Percentiles rank a stretch among this genome's conserved stretches.
phyloP scores from a whole-genome alignment of 495 filamentous ascomycete species.

The Hypoxylon rickii region DNA sequence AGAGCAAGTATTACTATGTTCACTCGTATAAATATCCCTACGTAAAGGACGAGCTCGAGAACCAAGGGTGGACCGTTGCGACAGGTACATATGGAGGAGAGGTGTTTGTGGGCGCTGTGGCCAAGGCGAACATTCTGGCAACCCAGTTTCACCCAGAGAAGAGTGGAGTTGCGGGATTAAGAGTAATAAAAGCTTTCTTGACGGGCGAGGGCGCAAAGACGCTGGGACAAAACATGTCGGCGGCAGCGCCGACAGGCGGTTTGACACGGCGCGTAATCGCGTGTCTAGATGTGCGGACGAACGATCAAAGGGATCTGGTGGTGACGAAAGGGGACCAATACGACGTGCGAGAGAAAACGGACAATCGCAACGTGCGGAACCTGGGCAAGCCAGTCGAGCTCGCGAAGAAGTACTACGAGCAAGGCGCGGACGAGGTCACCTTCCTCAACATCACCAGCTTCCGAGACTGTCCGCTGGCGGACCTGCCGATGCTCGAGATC shows the following conservation, averaged over 20 bases:
- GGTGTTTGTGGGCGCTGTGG: slow-evolving; percentile 89
- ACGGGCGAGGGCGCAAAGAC: slow-evolving; percentile 61
- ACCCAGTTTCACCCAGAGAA: slow-evolving; percentile 99
- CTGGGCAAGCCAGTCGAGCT: slow-evolving; percentile 95
- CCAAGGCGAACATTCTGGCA: slow-evolving; percentile 80
- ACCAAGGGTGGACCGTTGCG: slow-evolving; percentile 84
- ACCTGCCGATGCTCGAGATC: slow-evolving; percentile 95
- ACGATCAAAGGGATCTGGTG: slow-evolving; percentile 92
- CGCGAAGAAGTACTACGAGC: slow-evolving; percentile 91
- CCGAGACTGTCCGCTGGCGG: slow-evolving; percentile 87
- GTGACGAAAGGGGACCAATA: slow-evolving; percentile 99
- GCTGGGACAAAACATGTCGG: slow-evolving; percentile 31
- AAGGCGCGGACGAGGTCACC: slow-evolving; percentile 94
- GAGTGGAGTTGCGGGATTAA: slow-evolving; percentile 84
- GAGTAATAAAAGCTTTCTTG: slow-evolving; percentile 83
- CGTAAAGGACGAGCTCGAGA: slow-evolving; percentile 68
- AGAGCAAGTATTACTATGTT: slow-evolving; percentile 97
- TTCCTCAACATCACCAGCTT: slow-evolving; percentile 99
- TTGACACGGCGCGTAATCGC: slow-evolving; percentile 90
- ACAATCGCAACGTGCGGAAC: slow-evolving; percentile 81
- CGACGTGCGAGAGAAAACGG: slow-evolving; percentile 92
- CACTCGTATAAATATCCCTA: slow-evolving; percentile 91
- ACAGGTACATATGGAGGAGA: slow-evolving; percentile 86
- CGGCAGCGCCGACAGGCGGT: slow-evolving; percentile 53
- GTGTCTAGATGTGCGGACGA: slow-evolving; percentile 94